A percentile compares a stretch with the other conserved stretches of the same genome.
Conservation (phyloP, 306 rosid species). For the Cucumis sativus region DNA sequence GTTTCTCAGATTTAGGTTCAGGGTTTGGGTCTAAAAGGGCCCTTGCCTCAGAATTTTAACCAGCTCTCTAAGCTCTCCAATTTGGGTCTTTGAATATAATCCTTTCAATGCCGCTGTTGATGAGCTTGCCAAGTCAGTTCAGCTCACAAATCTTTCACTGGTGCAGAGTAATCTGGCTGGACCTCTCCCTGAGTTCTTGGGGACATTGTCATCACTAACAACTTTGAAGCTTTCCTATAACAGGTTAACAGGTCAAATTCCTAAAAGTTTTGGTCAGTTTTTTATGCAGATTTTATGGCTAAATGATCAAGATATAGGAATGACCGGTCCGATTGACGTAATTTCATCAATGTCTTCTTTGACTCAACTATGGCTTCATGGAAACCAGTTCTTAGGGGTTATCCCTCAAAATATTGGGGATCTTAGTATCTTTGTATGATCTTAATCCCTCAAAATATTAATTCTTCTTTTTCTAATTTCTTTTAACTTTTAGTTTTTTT, state of each 20-base stretch:
- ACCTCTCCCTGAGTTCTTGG: constrained; percentile 49
- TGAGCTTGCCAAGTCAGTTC: constrained; percentile 44
- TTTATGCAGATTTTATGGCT: constrained; percentile 68
- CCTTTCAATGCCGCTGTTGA: constrained; percentile 32
- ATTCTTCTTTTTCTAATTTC: too few relatives aligned
- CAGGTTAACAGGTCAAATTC: constrained; percentile 38
- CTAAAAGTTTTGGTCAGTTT: constrained; percentile 40
- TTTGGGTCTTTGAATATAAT: constrained; percentile 64
- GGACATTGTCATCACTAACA: constrained; percentile 45
- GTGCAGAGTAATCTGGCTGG: constrained; percentile 53
- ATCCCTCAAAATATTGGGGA: constrained; percentile 56
- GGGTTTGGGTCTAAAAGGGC: constrained; percentile 51
- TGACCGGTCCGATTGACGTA: constrained; percentile 49
- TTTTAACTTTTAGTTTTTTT: too few relatives aligned
- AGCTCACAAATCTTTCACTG: constrained; percentile 50
- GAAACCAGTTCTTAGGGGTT: constrained; percentile 51
- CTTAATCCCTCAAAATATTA: constrained; percentile 39
- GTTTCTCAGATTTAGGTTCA: constrained; percentile 70
- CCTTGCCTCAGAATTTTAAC: constrained; percentile 56
- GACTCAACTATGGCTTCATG: constrained; percentile 68
- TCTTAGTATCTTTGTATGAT: constrained; percentile 44
- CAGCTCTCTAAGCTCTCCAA: constrained; percentile 58
- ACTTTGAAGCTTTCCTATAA: constrained; percentile 51
- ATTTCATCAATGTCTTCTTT: constrained; percentile 46
- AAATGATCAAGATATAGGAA: constrained; percentile 54